phyloP scores from a whole-genome alignment of 768 basidiomycete genomes.

The Pisolithus sp. region DNA sequence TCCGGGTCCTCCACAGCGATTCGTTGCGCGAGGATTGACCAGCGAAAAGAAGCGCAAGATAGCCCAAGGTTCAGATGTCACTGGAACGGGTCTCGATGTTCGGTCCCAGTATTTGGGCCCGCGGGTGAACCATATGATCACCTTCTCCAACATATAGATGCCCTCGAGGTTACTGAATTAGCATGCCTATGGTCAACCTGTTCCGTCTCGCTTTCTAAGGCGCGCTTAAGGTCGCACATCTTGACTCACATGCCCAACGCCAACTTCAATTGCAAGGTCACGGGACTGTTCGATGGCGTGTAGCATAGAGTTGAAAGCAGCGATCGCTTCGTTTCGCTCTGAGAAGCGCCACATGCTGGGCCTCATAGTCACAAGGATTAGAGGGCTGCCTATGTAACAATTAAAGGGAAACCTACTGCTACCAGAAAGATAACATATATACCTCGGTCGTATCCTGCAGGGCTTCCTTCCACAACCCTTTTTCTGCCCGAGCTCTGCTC shows the following conservation, averaged over 20 bases:
- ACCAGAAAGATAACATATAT: too few species aligned
- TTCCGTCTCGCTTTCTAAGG: constrained; percentile 40
- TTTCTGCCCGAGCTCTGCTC: too few species aligned
- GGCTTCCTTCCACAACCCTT: too few species aligned
- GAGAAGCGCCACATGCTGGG: too few species aligned
- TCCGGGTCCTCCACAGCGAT: constrained; percentile 62
- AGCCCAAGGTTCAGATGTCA: constrained; percentile 68
- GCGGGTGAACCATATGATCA: constrained; percentile 71
- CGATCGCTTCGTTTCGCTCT: too few species aligned
- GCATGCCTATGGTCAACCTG: constrained; percentile 75
- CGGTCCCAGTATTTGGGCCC: constrained; percentile 38
- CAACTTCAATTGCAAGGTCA: too few species aligned
- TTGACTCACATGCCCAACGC: constrained; percentile 69
- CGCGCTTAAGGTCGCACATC: constrained; percentile 56
- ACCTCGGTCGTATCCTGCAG: too few species aligned
- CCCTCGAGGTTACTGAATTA: constrained; percentile 36
- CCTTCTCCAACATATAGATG: constrained; percentile 50
- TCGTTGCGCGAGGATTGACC: constrained; percentile 85
- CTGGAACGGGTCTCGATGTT: constrained; percentile 64
- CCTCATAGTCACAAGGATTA: too few species aligned
- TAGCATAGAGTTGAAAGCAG: too few species aligned
- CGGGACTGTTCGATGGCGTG: too few species aligned
- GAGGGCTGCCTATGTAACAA: too few species aligned
- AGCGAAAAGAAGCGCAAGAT: constrained; percentile 51
- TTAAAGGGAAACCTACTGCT: too few species aligned